Percentiles rank a stretch among this genome's conserved stretches.
Evolutionary conservation across 1,284 basidiomycete genomes (phyloP).

Genomic region (Cystobasidium sp.): DNA sequence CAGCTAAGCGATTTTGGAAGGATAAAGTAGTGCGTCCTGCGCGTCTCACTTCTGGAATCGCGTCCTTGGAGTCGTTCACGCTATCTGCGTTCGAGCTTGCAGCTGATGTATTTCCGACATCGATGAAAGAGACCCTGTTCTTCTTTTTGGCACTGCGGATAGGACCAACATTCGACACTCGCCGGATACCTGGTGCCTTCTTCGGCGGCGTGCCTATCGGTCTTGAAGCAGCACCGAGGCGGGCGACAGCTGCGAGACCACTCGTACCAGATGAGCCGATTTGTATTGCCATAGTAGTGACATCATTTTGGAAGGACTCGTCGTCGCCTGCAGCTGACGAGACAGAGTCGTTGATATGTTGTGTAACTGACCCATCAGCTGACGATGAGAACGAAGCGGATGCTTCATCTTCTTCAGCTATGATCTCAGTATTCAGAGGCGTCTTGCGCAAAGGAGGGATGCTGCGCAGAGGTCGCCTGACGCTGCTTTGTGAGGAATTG

Average conservation of each 20-base stretch:
- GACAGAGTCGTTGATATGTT: constrained; percentile 14
- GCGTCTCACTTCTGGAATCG: constrained; percentile 9
- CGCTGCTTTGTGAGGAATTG: not conserved
- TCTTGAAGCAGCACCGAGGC: not conserved
- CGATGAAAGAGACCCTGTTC: constrained; percentile 34
- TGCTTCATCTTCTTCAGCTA: constrained; percentile 31
- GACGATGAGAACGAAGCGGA: constrained; percentile 11
- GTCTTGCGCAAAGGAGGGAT: constrained; percentile 8
- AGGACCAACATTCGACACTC: constrained; percentile 34
- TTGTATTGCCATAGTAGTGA: not conserved
- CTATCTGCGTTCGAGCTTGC: constrained; percentile 4
- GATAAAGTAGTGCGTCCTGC: constrained; percentile 27
- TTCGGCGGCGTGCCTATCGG: constrained; percentile 1
- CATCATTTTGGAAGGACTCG: constrained; percentile 16
- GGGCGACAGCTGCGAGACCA: not conserved
- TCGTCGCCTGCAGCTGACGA: constrained; percentile 26
- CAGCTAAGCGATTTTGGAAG: constrained; percentile 37
- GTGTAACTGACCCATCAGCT: not conserved
- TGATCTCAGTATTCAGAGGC: constrained; percentile 4
- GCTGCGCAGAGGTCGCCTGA: constrained; percentile 13
- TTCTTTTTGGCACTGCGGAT: constrained; percentile 41
- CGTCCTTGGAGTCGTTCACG: constrained; percentile 1
- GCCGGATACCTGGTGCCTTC: not conserved
- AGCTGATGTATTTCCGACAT: constrained; percentile 10
- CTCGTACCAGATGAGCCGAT: not conserved